Conservation (phyloP, 306 rosid species). For the Adenanthera pavonina region DNA sequence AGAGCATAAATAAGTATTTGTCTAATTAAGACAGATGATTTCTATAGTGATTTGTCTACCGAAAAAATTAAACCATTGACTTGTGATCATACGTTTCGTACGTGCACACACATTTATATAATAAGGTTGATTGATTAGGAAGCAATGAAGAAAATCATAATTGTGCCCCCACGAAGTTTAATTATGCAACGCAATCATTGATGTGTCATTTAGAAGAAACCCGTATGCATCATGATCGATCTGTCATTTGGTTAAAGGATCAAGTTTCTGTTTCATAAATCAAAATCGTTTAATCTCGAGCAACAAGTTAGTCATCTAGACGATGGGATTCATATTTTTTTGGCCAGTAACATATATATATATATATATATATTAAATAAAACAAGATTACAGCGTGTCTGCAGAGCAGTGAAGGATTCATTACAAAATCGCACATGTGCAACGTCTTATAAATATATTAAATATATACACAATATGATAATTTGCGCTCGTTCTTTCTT, state of each 20-base stretch:
- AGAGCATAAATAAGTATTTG: constrained; percentile 5
- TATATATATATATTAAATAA: too few species aligned
- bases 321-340: neutral
- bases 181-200: neutral
- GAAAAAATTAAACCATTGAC: neutral
- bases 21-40: constrained; percentile 6
- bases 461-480: neutral
- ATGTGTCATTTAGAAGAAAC: neutral
- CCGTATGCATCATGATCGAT: neutral
- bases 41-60: neutral
- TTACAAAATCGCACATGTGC: too few species aligned
- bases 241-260: constrained; percentile 24
- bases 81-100: neutral
- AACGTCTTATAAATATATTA: too few species aligned
- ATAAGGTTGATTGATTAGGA: neutral
- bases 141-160: neutral
- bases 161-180: neutral
- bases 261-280: constrained; percentile 7
- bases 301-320: neutral
- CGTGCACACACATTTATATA: too few species aligned
- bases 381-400: too few species aligned
- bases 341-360: too few species aligned
- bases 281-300: neutral
- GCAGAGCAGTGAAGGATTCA: too few species aligned
- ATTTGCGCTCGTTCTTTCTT: too few species aligned